Conservation (phyloP, 1,139 yeast species). For the Hemisphaericaspora lyxosophila region DNA sequence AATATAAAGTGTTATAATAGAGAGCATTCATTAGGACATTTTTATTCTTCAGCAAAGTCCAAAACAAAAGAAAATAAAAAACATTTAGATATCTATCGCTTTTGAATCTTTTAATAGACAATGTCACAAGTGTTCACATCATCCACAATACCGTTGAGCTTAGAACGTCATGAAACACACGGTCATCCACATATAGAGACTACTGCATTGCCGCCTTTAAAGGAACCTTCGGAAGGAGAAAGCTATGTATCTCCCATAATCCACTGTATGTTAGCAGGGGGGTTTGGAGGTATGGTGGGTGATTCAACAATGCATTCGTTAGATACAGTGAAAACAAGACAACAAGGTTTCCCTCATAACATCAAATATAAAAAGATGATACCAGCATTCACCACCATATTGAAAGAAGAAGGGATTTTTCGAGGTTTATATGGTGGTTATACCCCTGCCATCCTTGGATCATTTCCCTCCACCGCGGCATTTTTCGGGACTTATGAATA, state of each 20-base stretch:
- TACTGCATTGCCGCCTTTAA: slow-evolving; percentile 5
- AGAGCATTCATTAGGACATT: background rate
- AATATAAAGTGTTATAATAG: slow-evolving; percentile 1
- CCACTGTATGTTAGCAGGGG: slow-evolving; percentile 83
- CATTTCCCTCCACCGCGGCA: slow-evolving; percentile 89
- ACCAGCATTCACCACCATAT: slow-evolving; percentile 70
- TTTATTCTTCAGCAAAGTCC: background rate
- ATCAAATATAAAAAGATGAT: slow-evolving; percentile 64
- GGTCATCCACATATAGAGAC: slow-evolving; percentile 6
- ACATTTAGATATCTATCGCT: background rate
- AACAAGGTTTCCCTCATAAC: slow-evolving; percentile 82
- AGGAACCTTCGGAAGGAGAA: slow-evolving; percentile 6
- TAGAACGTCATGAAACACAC: slow-evolving; percentile 25
- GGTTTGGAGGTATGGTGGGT: slow-evolving; percentile 91
- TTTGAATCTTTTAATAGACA: slow-evolving; percentile 8
- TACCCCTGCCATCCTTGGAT: slow-evolving; percentile 86
- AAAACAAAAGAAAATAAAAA: background rate
- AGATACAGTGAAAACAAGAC: slow-evolving; percentile 95
- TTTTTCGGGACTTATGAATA: slow-evolving; percentile 89
- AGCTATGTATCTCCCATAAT: slow-evolving; percentile 42
- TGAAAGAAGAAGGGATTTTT: slow-evolving; percentile 77
- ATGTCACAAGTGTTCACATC: slow-evolving; percentile 39
- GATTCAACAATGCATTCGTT: slow-evolving; percentile 92
- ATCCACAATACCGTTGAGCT: slow-evolving; percentile 46
- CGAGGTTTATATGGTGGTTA: slow-evolving; percentile 92